Percentiles rank a stretch among this genome's conserved stretches.
Conservation (phyloP, 306 rosid genomes). For the Quercus mongolica region DNA sequence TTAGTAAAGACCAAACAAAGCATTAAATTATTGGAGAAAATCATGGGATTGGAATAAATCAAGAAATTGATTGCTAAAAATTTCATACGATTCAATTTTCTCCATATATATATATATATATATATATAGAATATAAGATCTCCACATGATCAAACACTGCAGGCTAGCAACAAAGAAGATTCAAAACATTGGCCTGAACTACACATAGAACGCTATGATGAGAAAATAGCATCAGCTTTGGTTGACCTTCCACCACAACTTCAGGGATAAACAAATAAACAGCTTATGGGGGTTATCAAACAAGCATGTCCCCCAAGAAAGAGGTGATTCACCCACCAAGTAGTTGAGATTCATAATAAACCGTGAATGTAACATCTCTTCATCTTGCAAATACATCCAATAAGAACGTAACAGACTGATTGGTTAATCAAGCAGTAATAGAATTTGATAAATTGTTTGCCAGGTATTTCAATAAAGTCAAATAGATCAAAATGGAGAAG, state of each 20-base stretch:
- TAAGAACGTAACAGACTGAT: neutral
- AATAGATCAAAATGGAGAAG: slow-evolving; percentile 9
- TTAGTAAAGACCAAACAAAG: too few relatives aligned
- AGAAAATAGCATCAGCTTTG: neutral
- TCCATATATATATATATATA: neutral
- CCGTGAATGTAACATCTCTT: neutral
- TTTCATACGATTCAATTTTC: neutral
- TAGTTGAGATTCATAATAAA: neutral
- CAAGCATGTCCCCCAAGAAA: neutral
- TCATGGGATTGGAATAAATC: too few relatives aligned
- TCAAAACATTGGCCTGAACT: neutral
- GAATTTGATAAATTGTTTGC: slow-evolving; percentile 5
- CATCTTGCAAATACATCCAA: neutral
- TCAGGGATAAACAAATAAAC: neutral
- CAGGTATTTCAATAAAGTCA: neutral
- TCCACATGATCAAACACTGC: neutral
- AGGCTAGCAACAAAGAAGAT: neutral
- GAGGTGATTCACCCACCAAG: neutral
- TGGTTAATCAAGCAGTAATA: slow-evolving; percentile 1
- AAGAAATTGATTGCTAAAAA: too few relatives aligned
- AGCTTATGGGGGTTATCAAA: neutral
- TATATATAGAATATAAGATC: neutral
- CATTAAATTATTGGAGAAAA: too few relatives aligned
- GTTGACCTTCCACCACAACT: neutral
- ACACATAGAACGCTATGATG: neutral